These are phyloP conservation scores for Colletotrichum liriopes DNA, from an alignment of 2,329 filamentous ascomycete species.

Conservation along the genomic window DNA sequence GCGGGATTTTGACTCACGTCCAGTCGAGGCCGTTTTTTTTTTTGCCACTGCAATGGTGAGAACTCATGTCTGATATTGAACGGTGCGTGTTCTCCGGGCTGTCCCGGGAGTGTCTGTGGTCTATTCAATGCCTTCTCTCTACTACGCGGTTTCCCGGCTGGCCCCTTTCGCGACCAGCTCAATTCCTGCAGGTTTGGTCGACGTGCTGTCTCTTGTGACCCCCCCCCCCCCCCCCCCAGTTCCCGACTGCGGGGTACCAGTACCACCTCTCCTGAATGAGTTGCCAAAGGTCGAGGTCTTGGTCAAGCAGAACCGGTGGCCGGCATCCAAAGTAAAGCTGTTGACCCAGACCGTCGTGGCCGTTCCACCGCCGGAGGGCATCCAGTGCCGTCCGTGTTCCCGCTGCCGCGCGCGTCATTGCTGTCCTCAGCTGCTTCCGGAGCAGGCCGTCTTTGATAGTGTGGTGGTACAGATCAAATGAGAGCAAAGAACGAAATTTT, in stretches of 20 bases:
- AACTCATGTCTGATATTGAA: background rate
- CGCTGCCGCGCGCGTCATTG: slow-evolving; percentile 9
- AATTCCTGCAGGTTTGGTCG: slow-evolving; percentile 33
- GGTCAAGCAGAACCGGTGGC: background rate
- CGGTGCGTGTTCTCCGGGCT: background rate
- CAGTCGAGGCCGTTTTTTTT: slow-evolving; percentile 8
- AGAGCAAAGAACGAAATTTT: slow-evolving; percentile 23
- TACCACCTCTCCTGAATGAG: slow-evolving; percentile 23
- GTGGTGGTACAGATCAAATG: slow-evolving; percentile 37
- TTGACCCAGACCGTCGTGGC: background rate
- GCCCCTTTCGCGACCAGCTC: slow-evolving; percentile 28
- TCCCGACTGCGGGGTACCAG: slow-evolving; percentile 22
- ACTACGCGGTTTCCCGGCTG: background rate
- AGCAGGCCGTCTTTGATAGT: slow-evolving; percentile 22
- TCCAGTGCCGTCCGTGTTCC: slow-evolving; percentile 1
- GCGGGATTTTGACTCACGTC: slow-evolving; percentile 22
- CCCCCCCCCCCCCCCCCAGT: slow-evolving; percentile 3
- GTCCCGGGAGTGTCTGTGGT: background rate
- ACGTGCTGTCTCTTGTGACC: slow-evolving; percentile 13
- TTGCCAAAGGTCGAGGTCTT: slow-evolving; percentile 23
- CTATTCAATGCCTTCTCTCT: background rate
- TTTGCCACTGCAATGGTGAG: slow-evolving; percentile 14
- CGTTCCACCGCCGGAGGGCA: background rate
- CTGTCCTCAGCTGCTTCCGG: slow-evolving; percentile 29
- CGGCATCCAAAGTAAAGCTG: slow-evolving; percentile 14